Evolutionary conservation across 164 flowering plant species (phyloP), one percentile per base, ranked within the genome.

Genomic region (Taxillus chinensis): DNA sequence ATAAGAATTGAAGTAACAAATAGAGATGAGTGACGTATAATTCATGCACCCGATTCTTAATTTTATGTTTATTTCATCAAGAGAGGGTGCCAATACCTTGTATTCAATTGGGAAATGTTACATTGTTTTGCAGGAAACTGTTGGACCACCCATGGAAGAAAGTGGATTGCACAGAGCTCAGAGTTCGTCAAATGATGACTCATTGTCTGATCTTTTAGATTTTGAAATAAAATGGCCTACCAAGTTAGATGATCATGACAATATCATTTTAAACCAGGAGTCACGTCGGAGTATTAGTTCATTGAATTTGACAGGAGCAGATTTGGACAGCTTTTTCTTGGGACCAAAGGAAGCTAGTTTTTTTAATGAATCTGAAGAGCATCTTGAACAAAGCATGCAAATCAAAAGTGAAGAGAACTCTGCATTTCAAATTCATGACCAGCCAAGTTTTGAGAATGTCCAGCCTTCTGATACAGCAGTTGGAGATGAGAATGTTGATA

Each of bases 81-180:
- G 27, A 27, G 27, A 27, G 27, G 27, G 27, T 27, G 27, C 27
- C 27, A 27, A 27, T 27, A 27, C 27, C 27, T 27, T 27, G 27
- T 48, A 48, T 8, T 7, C 12, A 14, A 8, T 43, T 11, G 4
- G 13, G 9, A 7, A 11, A 7, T 8, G 51, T 11, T 48, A 48
- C 12, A 0, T 55, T 65, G 39, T 63, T 68, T 68, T 71, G 73
- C 83, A 88, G 95, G 95, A 88, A 71, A 64, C 67, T 12, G 83
- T 79, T 15, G 71, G 59, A 48, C 72, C 71, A 45, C 4, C 62
- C 8, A 41, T 48, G 17, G 74, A 68, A 68, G 68, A 53, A 55
- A 62, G 42, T 61, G 76, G 71, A 58, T 70, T 68, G 62, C 59
- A 62, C 49, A 66, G 75, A 75, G 76, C 76, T n/a, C 65, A 62